phyloP scores from a whole-genome alignment of 495 filamentous ascomycete genomes.

The Platismatia glauca region DNA sequence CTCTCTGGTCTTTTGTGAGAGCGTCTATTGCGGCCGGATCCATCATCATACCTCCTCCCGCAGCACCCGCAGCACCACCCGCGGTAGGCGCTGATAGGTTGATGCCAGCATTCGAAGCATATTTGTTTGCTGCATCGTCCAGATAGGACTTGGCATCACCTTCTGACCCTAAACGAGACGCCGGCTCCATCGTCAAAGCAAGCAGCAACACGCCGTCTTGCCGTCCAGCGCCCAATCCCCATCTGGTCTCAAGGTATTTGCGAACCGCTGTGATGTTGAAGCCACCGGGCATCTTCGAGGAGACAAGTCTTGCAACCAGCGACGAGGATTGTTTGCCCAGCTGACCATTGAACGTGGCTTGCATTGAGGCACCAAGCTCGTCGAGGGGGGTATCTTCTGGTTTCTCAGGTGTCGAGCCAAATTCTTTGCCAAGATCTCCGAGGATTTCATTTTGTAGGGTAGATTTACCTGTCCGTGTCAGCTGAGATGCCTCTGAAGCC shows the following conservation, averaged over 20 bases:
- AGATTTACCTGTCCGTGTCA: constrained; percentile 65
- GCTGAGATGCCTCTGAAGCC: neutral
- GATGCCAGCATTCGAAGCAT: constrained; percentile 77
- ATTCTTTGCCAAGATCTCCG: constrained; percentile 94
- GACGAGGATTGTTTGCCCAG: constrained; percentile 95
- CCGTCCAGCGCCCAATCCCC: constrained; percentile 78
- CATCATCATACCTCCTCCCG: constrained; percentile 91
- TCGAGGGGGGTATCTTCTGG: constrained; percentile 95
- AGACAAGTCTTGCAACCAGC: constrained; percentile 85
- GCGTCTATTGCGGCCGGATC: constrained; percentile 95
- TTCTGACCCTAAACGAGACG: constrained; percentile 79
- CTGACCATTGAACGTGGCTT: constrained; percentile 95
- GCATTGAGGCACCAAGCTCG: constrained; percentile 91
- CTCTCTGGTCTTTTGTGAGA: constrained; percentile 88
- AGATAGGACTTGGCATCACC: constrained; percentile 85
- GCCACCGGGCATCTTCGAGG: constrained; percentile 98
- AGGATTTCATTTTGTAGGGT: constrained; percentile 97
- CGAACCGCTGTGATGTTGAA: constrained; percentile 95
- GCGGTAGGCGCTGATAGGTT: constrained; percentile 68
- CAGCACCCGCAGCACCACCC: constrained; percentile 63
- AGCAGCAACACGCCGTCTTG: constrained; percentile 88
- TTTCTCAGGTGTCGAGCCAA: constrained; percentile 95
- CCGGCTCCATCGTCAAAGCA: constrained; percentile 85
- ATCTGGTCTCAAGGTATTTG: constrained; percentile 90
- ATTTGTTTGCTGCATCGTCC: constrained; percentile 80